These are phyloP conservation scores for Neonectria faginata DNA, from an alignment of 2,329 filamentous ascomycete species.

Conservation along the genomic window DNA sequence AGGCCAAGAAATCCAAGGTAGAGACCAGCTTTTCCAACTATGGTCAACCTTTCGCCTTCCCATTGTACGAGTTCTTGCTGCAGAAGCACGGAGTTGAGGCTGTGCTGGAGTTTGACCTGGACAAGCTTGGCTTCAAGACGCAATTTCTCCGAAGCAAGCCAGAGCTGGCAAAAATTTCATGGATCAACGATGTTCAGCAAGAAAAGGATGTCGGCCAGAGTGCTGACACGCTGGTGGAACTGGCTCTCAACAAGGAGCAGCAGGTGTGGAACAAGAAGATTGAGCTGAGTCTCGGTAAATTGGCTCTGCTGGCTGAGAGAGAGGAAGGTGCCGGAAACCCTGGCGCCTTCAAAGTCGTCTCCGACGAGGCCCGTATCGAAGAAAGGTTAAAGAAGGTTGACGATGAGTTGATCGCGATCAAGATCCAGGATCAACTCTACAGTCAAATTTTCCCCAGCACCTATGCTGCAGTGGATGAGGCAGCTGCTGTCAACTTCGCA, in stretches of 20 bases:
- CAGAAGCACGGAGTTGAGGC: slow-evolving; percentile 72
- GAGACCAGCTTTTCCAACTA: slow-evolving; percentile 72
- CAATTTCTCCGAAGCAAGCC: slow-evolving; percentile 80
- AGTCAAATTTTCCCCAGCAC: slow-evolving; percentile 76
- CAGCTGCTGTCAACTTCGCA: slow-evolving; percentile 81
- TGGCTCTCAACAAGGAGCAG: slow-evolving; percentile 78
- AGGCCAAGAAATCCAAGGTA: slow-evolving; percentile 58
- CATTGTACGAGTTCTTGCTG: slow-evolving; percentile 84
- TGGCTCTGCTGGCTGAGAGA: slow-evolving; percentile 77
- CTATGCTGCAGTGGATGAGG: slow-evolving; percentile 79
- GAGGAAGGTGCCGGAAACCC: slow-evolving; percentile 48
- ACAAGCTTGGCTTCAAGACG: slow-evolving; percentile 78
- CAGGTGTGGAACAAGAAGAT: slow-evolving; percentile 95
- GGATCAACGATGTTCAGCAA: slow-evolving; percentile 91
- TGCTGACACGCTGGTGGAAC: slow-evolving; percentile 74
- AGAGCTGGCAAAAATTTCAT: slow-evolving; percentile 81
- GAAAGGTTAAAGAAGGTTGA: slow-evolving; percentile 66
- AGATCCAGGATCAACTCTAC: slow-evolving; percentile 84
- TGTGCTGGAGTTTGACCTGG: slow-evolving; percentile 77
- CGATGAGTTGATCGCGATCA: slow-evolving; percentile 74
- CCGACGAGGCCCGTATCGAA: slow-evolving; percentile 54
- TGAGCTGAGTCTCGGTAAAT: slow-evolving; percentile 88
- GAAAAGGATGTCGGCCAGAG: slow-evolving; percentile 82
- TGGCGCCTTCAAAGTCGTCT: slow-evolving; percentile 54
- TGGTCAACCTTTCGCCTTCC: slow-evolving; percentile 75